These are phyloP conservation scores for Discostella pseudostelligera DNA, from an alignment of 108 stramenopile genomes.

Conservation along the genomic window DNA sequence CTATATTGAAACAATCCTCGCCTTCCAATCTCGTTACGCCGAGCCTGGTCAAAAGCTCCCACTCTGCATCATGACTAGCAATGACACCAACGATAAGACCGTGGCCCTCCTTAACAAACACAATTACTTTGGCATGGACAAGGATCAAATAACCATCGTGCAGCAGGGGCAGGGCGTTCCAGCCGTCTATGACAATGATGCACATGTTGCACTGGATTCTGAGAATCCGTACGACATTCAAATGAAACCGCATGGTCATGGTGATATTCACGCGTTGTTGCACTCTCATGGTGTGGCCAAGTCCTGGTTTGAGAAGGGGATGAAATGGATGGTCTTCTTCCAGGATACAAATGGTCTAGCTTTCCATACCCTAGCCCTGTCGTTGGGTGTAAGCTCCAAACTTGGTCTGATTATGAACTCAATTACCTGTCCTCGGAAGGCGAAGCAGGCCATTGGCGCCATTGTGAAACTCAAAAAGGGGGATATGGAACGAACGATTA, in stretches of 20 bases:
- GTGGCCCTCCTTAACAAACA: slow-evolving; percentile 73
- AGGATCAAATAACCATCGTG: slow-evolving; percentile 89
- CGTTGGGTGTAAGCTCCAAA: slow-evolving; percentile 88
- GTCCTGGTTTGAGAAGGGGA: slow-evolving; percentile 74
- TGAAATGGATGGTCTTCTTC: slow-evolving; percentile 92
- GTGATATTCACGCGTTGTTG: slow-evolving; percentile 96
- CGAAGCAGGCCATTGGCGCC: slow-evolving; percentile 97
- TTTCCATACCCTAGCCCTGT: slow-evolving; percentile 89
- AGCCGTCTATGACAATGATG: slow-evolving; percentile 88
- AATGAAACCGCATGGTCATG: slow-evolving; percentile 99
- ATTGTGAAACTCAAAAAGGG: slow-evolving; percentile 86
- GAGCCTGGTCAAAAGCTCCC: slow-evolving; percentile 64
- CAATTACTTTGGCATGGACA: slow-evolving; percentile 89
- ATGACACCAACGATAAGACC: slow-evolving; percentile 93
- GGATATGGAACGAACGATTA: slow-evolving; percentile 63
- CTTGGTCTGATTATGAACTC: slow-evolving; percentile 93
- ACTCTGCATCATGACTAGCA: slow-evolving; percentile 98
- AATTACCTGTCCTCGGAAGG: slow-evolving; percentile 93
- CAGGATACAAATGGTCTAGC: slow-evolving; percentile 99
- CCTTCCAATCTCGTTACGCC: slow-evolving; percentile 77
- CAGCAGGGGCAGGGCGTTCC: slow-evolving; percentile 96
- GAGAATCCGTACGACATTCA: slow-evolving; percentile 73
- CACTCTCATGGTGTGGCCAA: slow-evolving; percentile 83
- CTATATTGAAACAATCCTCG: slow-evolving; percentile 91
- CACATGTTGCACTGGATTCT: slow-evolving; percentile 81